A percentile compares a stretch with the other conserved stretches of the same genome.
These are phyloP conservation scores for Canavalia ensiformis DNA, from an alignment of 306 rosid genomes.

Conservation along the genomic window DNA sequence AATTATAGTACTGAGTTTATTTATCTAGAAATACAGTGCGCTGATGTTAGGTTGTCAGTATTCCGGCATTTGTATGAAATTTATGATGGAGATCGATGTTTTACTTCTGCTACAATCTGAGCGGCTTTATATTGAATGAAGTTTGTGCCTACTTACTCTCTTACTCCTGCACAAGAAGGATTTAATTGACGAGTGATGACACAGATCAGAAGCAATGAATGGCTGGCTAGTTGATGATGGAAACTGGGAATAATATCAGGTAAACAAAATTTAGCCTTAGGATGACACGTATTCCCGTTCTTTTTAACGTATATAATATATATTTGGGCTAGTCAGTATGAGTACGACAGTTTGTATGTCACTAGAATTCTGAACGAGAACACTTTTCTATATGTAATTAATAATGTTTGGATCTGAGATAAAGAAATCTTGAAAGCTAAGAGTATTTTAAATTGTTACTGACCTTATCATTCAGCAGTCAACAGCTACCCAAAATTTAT, in stretches of 20 bases:
- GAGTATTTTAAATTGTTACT: too few species aligned
- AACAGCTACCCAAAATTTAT: too few species aligned
- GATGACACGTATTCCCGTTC: background rate
- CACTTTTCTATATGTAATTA: too few species aligned
- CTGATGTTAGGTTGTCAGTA: conserved; percentile 22
- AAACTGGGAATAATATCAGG: background rate
- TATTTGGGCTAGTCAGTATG: too few species aligned
- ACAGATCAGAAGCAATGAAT: conserved; percentile 4
- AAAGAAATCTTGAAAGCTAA: too few species aligned
- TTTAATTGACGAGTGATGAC: background rate
- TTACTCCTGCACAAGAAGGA: background rate
- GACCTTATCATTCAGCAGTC: too few species aligned
- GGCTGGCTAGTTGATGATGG: background rate
- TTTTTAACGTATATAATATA: too few species aligned
- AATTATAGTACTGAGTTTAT: background rate
- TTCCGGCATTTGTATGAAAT: conserved; percentile 13
- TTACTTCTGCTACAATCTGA: conserved; percentile 25
- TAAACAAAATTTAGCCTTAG: background rate
- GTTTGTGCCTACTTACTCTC: background rate
- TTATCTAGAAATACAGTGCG: conserved; percentile 14
- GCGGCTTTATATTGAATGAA: background rate
- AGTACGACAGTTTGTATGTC: too few species aligned
- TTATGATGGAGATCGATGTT: background rate
- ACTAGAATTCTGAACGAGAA: too few species aligned
- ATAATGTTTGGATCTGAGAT: too few species aligned